phyloP scores from a whole-genome alignment of 441 rosid species.

The Populus tomentosa region DNA sequence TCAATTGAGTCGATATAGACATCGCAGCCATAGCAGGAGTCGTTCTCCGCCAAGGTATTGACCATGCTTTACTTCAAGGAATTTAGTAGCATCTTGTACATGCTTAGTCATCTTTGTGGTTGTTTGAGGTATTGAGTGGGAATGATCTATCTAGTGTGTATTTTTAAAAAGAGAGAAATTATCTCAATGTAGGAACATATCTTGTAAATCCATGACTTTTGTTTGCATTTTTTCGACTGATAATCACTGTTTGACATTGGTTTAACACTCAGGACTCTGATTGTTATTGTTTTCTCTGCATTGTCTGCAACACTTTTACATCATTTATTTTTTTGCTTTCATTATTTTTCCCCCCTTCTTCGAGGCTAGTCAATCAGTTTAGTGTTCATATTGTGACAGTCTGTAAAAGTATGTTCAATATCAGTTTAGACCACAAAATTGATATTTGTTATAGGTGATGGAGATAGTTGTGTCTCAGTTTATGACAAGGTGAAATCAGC shows the following conservation, averaged over 20 bases:
- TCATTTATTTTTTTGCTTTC: not conserved
- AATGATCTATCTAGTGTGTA: not conserved
- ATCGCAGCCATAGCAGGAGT: conserved; percentile 79
- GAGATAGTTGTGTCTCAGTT: not conserved
- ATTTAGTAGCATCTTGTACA: not conserved
- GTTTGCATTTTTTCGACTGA: too few relatives aligned
- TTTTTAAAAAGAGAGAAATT: not conserved
- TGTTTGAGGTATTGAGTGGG: not conserved
- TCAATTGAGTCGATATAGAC: conserved; percentile 58
- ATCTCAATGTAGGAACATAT: not conserved
- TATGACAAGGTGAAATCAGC: not conserved
- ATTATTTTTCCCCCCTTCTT: not conserved
- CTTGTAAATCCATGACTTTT: not conserved
- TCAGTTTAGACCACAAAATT: not conserved
- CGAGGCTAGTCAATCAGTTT: not conserved
- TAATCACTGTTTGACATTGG: not conserved
- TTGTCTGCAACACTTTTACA: not conserved
- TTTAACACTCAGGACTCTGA: not conserved
- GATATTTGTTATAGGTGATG: not conserved
- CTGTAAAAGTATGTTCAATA: not conserved
- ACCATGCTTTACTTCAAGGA: conserved; percentile 3
- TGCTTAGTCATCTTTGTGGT: not conserved
- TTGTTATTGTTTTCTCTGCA: not conserved
- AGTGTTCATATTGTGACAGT: not conserved
- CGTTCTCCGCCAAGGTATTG: conserved; percentile 80